phyloP scores from a whole-genome alignment of 768 basidiomycete genomes.

The Kwoniella dendrophila region DNA sequence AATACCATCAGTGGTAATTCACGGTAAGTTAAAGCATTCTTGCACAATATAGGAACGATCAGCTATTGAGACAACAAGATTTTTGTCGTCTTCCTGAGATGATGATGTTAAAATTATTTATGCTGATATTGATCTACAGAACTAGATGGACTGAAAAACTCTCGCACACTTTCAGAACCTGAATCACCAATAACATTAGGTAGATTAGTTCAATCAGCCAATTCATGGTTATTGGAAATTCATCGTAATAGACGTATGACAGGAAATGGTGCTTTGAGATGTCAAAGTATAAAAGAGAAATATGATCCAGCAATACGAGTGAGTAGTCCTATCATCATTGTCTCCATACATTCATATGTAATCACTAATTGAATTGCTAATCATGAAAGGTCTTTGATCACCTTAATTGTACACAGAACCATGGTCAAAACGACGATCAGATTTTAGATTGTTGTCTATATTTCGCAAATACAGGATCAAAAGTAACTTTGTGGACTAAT shows the following conservation, averaged over 20 bases:
- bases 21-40: constrained; percentile 30
- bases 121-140: constrained; percentile 13
- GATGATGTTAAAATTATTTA: neutral
- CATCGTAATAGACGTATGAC: constrained; percentile 14
- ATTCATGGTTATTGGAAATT: constrained; percentile 27
- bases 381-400: neutral
- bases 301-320: constrained; percentile 21
- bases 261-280: constrained; percentile 28
- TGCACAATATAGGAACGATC: too few species aligned
- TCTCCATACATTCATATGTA: neutral
- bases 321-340: neutral
- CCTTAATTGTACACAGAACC: neutral
- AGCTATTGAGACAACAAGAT: too few species aligned
- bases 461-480: constrained; percentile 19
- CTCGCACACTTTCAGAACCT: neutral
- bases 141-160: constrained; percentile 22
- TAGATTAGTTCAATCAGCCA: constrained; percentile 21
- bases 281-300: constrained; percentile 33
- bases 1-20: constrained; percentile 38
- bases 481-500: constrained; percentile 43
- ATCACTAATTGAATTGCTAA: neutral
- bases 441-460: constrained; percentile 46
- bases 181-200: constrained; percentile 18
- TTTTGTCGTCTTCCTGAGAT: neutral
- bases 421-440: constrained; percentile 39